Evolutionary conservation across 1,284 basidiomycete genomes (phyloP), one percentile per base, ranked within the genome.

Genomic region (Austroboletus olivaceoglutinosus): DNA sequence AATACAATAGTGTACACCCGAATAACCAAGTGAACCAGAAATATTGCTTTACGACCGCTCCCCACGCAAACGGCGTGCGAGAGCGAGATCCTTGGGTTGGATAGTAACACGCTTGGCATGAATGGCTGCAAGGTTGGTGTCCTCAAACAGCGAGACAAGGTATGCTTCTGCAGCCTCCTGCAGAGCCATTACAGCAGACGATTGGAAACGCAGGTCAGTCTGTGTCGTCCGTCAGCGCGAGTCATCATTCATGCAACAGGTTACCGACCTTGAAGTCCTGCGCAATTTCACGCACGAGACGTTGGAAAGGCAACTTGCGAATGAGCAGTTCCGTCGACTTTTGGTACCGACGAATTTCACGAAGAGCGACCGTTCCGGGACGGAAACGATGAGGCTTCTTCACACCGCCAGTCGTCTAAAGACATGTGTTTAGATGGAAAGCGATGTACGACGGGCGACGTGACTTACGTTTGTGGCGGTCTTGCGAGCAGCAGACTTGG

Each of bases 341-440:
- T 73, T 97, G 94, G 82, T 97, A 98, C 48, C 93, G 86, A 76
- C 94, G 82, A 67, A 98, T 97, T 78, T 98, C 94, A 79, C 94
- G 91, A 60, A 98, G 89, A 59, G 94, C 94, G 69, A 98, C 94
- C 57, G 94, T 97, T 79, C 94, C 94, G 58, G 93, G 94, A 71
- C 91, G 87, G 90, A 96, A 96, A 59, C 93, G 86, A 80, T 95
- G 92, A 57, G 91, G 91, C 83, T 93, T 94, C 90, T 94, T 93
- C 60, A 93, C 93, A 82, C 94, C 93, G 76, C 93, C 92, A 61
- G 92, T 71, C 37, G 76, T 71, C 71, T 76, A 36, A 39, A 16
- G 1, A 1, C 2, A 29, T 15, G n/a, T 3, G 4, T 48, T 55
- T 39, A 54, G 44, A 33, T 38, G 33, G 5, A 3, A 3, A 12